phyloP scores from a whole-genome alignment of 768 basidiomycete genomes.

The Termitomyces sp. region DNA sequence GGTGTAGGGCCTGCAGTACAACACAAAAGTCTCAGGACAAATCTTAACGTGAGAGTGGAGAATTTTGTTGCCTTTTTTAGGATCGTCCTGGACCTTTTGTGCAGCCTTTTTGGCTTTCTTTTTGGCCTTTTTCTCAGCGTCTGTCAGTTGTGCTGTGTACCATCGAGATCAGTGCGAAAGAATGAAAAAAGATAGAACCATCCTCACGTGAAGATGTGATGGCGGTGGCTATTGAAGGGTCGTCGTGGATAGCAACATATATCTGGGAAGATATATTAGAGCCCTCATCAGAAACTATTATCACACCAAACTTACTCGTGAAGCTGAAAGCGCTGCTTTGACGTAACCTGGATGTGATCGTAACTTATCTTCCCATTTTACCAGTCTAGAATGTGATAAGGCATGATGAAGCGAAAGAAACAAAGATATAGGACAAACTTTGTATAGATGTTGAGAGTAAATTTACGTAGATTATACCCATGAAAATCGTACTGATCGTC shows the following conservation, averaged over 20 bases:
- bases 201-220: slow-evolving; percentile 33
- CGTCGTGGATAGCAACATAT: slow-evolving; percentile 66
- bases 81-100: slow-evolving; percentile 58
- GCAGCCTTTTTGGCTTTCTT: slow-evolving; percentile 85
- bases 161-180: background rate
- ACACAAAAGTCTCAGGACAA: background rate
- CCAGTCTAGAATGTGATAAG: slow-evolving; percentile 41
- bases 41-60: slow-evolving; percentile 1
- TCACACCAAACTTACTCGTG: slow-evolving; percentile 42
- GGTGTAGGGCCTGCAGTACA: slow-evolving; percentile 22
- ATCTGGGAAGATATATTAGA: slow-evolving; percentile 42
- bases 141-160: slow-evolving; percentile 38
- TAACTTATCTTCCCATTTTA: slow-evolving; percentile 78
- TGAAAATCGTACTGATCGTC: slow-evolving; percentile 99
- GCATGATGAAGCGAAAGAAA: background rate
- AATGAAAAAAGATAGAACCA: background rate
- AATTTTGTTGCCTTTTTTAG: slow-evolving; percentile 57
- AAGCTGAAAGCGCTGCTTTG: slow-evolving; percentile 64
- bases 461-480: slow-evolving; percentile 86
- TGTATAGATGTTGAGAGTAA: slow-evolving; percentile 80
- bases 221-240: slow-evolving; percentile 53
- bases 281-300: background rate
- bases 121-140: slow-evolving; percentile 74
- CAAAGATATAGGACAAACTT: slow-evolving; percentile 46
- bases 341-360: slow-evolving; percentile 76